Evolutionary conservation across 805 yeast species (phyloP).

Genomic region (Saturnispora saitoi): DNA sequence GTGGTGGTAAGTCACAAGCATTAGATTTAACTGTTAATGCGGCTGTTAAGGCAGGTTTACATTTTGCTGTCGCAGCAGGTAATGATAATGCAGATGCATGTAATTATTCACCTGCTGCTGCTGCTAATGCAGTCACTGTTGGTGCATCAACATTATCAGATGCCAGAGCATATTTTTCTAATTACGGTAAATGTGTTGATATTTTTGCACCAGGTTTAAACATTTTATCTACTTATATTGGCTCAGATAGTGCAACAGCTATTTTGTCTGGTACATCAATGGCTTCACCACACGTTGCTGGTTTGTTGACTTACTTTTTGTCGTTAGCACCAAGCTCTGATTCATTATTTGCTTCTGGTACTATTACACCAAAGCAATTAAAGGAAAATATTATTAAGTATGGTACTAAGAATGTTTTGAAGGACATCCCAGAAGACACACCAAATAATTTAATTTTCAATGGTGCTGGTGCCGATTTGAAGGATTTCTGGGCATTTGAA

Average conservation of each 20-base stretch:
- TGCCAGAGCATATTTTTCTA: constrained; percentile 89
- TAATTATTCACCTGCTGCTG: constrained; percentile 84
- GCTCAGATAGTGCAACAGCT: constrained; percentile 68
- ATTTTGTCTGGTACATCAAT: constrained; percentile 91
- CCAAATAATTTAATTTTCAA: constrained; percentile 72
- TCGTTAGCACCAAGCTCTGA: constrained; percentile 73
- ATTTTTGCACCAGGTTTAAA: constrained; percentile 95
- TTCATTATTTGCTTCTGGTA: constrained; percentile 52
- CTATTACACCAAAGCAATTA: constrained; percentile 62
- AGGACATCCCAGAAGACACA: constrained; percentile 62
- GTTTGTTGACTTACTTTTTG: constrained; percentile 81
- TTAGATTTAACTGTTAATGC: constrained; percentile 84
- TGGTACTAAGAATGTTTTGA: constrained; percentile 51
- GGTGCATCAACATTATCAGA: constrained; percentile 92
- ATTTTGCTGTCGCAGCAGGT: constrained; percentile 95
- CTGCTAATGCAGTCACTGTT: constrained; percentile 77
- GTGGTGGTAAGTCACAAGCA: constrained; percentile 87
- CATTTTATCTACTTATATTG: constrained; percentile 76
- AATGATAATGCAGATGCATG: constrained; percentile 92
- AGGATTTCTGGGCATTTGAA: constrained; percentile 47
- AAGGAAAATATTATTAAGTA: constrained; percentile 67
- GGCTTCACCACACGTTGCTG: constrained; percentile 97
- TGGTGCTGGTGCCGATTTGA: constrained; percentile 70
- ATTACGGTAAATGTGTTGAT: constrained; percentile 93
- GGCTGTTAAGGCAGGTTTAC: constrained; percentile 80